phyloP scores from a whole-genome alignment of 345 rosid species.

The Noccaea bulbosa region DNA sequence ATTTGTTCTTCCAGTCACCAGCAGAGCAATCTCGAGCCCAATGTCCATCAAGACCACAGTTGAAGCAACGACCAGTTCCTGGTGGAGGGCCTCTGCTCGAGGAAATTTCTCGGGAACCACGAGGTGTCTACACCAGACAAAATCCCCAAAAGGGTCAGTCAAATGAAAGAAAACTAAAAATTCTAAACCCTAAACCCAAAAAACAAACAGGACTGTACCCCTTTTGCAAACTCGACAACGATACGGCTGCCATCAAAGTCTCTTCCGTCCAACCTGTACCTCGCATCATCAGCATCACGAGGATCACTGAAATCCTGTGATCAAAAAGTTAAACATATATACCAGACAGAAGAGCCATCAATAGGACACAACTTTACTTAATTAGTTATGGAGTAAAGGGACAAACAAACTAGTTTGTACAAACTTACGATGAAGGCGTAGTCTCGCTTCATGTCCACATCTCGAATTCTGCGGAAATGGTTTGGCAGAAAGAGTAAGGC shows the following conservation, averaged over 20 bases:
- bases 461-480: slow-evolving; percentile 89
- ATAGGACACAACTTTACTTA: slow-evolving; percentile 10
- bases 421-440: slow-evolving; percentile 90
- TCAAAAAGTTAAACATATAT: neutral
- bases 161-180: neutral
- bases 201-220: slow-evolving; percentile 45
- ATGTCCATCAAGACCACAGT: slow-evolving; percentile 92
- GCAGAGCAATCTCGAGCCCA: slow-evolving; percentile 96
- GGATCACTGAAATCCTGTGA: slow-evolving; percentile 86
- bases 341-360: slow-evolving; percentile 35
- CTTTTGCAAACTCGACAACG: slow-evolving; percentile 83
- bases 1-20: slow-evolving; percentile 94
- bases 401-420: slow-evolving; percentile 8
- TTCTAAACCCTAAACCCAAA: neutral
- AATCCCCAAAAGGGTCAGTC: slow-evolving; percentile 37
- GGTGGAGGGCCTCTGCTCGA: slow-evolving; percentile 85
- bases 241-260: slow-evolving; percentile 87
- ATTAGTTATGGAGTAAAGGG: neutral
- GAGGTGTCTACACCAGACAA: slow-evolving; percentile 56
- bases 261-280: slow-evolving; percentile 71
- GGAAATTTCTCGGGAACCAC: slow-evolving; percentile 62
- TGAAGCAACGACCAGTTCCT: slow-evolving; percentile 86
- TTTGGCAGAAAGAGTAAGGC: slow-evolving; percentile 95
- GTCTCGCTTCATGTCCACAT: slow-evolving; percentile 99
- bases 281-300: slow-evolving; percentile 93